Base-by-base conservation (phyloP, 2,329 filamentous ascomycete genomes). In the Lecanicillium sp. region DNA sequence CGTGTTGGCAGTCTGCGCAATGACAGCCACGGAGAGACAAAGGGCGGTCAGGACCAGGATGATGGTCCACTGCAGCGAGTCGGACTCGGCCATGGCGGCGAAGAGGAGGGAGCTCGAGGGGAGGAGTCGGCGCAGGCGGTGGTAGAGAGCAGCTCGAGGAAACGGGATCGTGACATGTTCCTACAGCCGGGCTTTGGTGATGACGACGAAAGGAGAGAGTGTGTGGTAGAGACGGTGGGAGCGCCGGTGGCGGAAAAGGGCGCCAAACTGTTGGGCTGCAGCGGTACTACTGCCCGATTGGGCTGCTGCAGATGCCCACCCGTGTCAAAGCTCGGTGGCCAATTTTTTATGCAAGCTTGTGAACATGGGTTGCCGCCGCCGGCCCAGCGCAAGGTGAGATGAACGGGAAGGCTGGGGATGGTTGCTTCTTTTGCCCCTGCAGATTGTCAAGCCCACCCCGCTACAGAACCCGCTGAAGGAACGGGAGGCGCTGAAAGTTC, bases 21-120 rank as follows among this genome's bases (percentile, higher is more conserved):
- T 60, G 46, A 79, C 68, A 48, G 73, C 64, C 44, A 75, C 55
- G 30, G 72, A 72, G 42, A 80, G 68, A 32, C 67, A 59, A 55
- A 77, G 65, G 45, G 77, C 75, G 58, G 74, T 73, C 56, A 77
- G 60, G 48, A 73, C 64, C 43, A 80, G 65, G 53, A 78, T 62
- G 48, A 75, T 63, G 55, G 72, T 70, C 73, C 74, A 77, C 60
- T 73, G 66, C 42, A 71, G 62, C 52, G 63, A 63, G 50, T 66
- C 62, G 48, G 66, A 65, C 56, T 69, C 65, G 54, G 65, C 62
- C 72, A 75, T 76, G 56, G 50, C 59, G 55, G 45, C n/a, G n/a
- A n/a, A n/a, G n/a, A n/a, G 54, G 51, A 46, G 45, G 47, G 49
- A 18, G 27, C 25, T 31, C 13, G 14, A 11, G 14, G 15, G 25